Base-by-base conservation (phyloP, 176 grass and related monocot genomes). In the Urochloa ruziziensis region DNA sequence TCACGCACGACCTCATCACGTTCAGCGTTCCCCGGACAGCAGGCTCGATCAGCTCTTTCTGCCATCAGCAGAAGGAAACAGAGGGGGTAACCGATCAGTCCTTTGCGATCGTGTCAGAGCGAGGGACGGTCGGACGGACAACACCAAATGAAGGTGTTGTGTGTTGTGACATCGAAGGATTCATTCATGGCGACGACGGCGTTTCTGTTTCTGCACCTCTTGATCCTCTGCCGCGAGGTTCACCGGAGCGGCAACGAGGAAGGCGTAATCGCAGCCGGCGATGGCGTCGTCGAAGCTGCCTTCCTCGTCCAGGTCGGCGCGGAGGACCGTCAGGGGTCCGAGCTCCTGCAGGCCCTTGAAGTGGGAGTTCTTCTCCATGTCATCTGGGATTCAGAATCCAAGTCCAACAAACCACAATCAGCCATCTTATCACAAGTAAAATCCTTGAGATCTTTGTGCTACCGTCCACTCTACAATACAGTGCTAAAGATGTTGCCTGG, bases 221-320 rank as follows among this genome's bases (percentile, higher is more conserved):
- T 18, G 32, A 37, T 67, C 34, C 18, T 67, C 18, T 37, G 63
- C 0, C 17, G 2, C 14, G 28, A 88, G 0, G 49, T 88, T 90
- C 82, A 91, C 75, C 4, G 94, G 37, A 3, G 94, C 94, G 6
- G 91, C 94, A 2, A 94, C 74, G 43, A 91, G 84, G 83, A 97
- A 97, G 44, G 82, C 89, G 35, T 88, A 94, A 1, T 86, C 33
- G n/a, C 91, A 97, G 46, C 84, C 87, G 10, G 67, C 49, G 8
- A 94, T 74, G 3, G 89, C 91, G 10, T 84, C 91, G 16, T 94
- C 91, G 5, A 92, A 92, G 64, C 91, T 97, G 49, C 87, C 85
- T 53, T 97, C 85, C 14, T 82, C 60, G 19, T 58, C n/a, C n/a
- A 44, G 57, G 75, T 94, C 89, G 7, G 85, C 89, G 3, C 52